Percentiles rank a stretch among this genome's conserved stretches.
Evolutionary conservation across 2,329 filamentous ascomycete genomes (phyloP).

Genomic region (Fusarium vanettenii): DNA sequence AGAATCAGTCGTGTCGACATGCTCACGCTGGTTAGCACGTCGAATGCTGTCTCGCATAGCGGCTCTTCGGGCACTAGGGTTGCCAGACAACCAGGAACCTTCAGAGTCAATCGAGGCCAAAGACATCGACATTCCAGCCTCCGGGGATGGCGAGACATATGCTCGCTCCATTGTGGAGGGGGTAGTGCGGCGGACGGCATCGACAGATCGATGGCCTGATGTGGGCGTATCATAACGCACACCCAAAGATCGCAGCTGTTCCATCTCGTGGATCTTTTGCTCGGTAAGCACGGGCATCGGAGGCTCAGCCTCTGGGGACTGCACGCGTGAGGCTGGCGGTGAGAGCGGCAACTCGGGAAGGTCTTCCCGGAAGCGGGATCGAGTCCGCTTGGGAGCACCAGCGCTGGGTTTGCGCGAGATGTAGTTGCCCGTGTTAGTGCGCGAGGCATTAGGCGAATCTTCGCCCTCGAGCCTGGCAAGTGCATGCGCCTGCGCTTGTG

Average conservation of each 20-base stretch:
- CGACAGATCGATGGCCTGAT: conserved; percentile 56
- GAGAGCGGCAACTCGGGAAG: conserved; percentile 87
- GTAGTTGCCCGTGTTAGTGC: conserved; percentile 38
- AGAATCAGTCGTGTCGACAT: conserved; percentile 50
- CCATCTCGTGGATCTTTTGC: conserved; percentile 38
- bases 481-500: conserved; percentile 48
- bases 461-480: conserved; percentile 51
- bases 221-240: conserved; percentile 59
- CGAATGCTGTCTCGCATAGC: conserved; percentile 57
- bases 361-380: conserved; percentile 93
- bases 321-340: conserved; percentile 84
- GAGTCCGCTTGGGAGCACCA: conserved; percentile 77
- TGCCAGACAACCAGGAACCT: conserved; percentile 93
- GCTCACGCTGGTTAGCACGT: conserved; percentile 46
- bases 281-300: conserved; percentile 50
- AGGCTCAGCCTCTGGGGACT: conserved; percentile 76
- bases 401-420: conserved; percentile 51
- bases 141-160: conserved; percentile 58
- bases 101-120: conserved; percentile 96
- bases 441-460: conserved; percentile 36
- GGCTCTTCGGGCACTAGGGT: conserved; percentile 62
- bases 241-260: conserved; percentile 42
- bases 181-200: conserved; percentile 37
- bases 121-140: conserved; percentile 80
- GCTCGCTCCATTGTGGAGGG: conserved; percentile 40